Evolutionary conservation across 2,329 filamentous ascomycete genomes (phyloP).

Genomic region (Colletotrichum sp.): DNA sequence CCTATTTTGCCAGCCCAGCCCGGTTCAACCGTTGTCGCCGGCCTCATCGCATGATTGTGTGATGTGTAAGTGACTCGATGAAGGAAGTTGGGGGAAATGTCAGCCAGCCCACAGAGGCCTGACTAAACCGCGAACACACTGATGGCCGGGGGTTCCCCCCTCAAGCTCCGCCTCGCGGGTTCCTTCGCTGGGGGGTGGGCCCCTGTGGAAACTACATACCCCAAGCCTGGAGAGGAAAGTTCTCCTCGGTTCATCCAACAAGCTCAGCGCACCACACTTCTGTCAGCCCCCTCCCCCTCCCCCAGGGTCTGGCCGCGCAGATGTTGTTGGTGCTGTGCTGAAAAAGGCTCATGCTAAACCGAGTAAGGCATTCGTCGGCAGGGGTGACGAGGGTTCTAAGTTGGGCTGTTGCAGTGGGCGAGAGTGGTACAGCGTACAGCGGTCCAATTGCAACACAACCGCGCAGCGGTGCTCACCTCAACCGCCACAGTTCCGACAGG

Average conservation of each 20-base stretch:
- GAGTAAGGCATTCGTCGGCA: not conserved
- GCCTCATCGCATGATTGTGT: not conserved
- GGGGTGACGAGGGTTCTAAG: not conserved
- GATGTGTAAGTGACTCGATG: not conserved
- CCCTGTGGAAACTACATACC: not conserved
- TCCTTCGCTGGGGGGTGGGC: no score
- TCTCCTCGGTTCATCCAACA: not conserved
- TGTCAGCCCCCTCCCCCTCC: not conserved
- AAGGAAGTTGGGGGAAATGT: not conserved
- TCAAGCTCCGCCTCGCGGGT: not conserved
- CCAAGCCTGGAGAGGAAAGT: not conserved
- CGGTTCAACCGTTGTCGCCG: not conserved
- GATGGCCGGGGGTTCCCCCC: not conserved
- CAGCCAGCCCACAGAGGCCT: not conserved
- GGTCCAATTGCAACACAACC: not conserved
- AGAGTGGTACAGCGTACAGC: not conserved
- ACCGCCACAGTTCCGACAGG: not conserved
- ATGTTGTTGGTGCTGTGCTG: not conserved
- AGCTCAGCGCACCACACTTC: not conserved
- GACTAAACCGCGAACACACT: not conserved
- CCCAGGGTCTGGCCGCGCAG: no score
- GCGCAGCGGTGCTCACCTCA: not conserved
- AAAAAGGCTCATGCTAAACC: not conserved
- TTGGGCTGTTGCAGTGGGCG: not conserved
- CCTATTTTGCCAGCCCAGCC: not conserved